phyloP scores from a whole-genome alignment of 2,329 filamentous ascomycete genomes.

The Diaporthe sp. region DNA sequence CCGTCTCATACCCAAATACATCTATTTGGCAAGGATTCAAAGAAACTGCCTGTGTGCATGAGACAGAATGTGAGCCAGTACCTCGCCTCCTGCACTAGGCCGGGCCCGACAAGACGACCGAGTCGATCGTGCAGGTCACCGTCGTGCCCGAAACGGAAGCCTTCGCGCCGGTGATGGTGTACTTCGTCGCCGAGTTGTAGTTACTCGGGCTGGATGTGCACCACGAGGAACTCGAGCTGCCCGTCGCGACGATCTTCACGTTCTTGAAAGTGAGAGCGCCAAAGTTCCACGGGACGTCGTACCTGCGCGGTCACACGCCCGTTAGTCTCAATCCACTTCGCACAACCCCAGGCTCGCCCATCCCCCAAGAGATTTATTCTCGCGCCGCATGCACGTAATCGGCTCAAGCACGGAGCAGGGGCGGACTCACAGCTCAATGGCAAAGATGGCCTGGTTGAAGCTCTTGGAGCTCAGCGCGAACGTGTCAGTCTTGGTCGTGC shows the following conservation, averaged over 20 bases:
- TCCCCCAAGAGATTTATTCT: background rate
- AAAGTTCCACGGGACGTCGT: conserved; percentile 56
- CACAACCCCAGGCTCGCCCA: background rate
- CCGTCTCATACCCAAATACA: background rate
- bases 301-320: conserved; percentile 41
- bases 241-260: conserved; percentile 61
- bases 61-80: background rate
- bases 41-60: background rate
- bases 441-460: conserved; percentile 58
- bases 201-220: conserved; percentile 54
- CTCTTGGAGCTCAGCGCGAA: conserved; percentile 51
- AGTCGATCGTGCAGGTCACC: conserved; percentile 58
- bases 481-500: conserved; percentile 49
- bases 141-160: conserved; percentile 52
- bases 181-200: conserved; percentile 54
- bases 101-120: conserved; percentile 59
- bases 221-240: conserved; percentile 50
- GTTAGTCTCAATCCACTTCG: background rate
- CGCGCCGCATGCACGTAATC: too few relatives aligned
- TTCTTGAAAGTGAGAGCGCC: conserved; percentile 56
- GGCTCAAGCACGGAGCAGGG: background rate
- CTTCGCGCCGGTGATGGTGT: conserved; percentile 52
- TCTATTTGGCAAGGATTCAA: background rate
- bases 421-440: conserved; percentile 55
- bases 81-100: conserved; percentile 41